Base-by-base conservation (phyloP, 495 filamentous ascomycete species). In the Corynascus novoguineensis region DNA sequence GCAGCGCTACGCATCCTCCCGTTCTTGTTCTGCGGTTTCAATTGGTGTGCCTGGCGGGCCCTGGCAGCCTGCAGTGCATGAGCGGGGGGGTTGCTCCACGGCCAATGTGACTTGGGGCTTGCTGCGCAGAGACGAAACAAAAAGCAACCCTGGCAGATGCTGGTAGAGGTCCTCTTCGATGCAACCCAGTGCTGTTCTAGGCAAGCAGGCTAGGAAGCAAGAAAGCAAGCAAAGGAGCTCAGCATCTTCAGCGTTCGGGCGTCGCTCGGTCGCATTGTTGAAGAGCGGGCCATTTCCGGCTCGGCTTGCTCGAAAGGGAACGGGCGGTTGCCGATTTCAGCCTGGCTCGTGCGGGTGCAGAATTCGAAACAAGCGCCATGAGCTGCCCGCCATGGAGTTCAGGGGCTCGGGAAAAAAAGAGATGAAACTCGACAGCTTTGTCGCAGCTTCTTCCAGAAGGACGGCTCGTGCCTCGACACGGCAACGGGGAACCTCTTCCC, bases 381-480 rank as follows among this genome's bases (percentile, higher is more conserved):
- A 37, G 50, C 21, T 44, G n/a, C n/a, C 41, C 40, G 32, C 34
- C 45, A 59, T 37, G 54, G 60, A 58, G 11, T 17, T 44, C 32
- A 51, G 58, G 62, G 58, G 52, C 22, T 41, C 50, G 55, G 46
- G 37, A 46, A 60, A 55, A 42, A 46, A 60, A 55, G 60, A 66
- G 46, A 55, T 64, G 64, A 67, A 67, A 67, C 64, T 61, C 17
- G 59, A 22, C 41, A 21, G 50, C 31, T 12, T 22, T 38, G 65
- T 63, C 58, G 55, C 63, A 68, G 60, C 57, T 60, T 59, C 60
- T 68, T 68, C 65, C 58, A 65, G 65, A 68, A 68, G 38, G 35
- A 40, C 41, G 31, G 53, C 53, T 47, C 41, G 42, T 15, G 45
- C 41, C 44, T 47, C 40, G 42, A 55, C 53, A 40, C 42, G 42